Evolutionary conservation across 371 early-diverging fungal genomes (phyloP).

Genomic region (Lichtheimia hyalospora): DNA sequence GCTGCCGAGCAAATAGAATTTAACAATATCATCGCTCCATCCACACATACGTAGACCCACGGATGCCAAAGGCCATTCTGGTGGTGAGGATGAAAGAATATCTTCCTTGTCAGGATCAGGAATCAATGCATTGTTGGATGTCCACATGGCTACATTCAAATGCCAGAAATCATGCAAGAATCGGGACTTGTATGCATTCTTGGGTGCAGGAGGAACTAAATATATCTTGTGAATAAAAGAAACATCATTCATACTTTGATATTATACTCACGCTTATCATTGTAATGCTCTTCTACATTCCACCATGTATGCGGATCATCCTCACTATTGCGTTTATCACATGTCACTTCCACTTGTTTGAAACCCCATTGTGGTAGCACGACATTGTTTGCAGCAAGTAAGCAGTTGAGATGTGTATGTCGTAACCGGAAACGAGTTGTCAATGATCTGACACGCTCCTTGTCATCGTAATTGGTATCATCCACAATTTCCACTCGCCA

Average conservation of each 20-base stretch:
- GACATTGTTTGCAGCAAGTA: constrained; percentile 75
- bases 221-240: not conserved
- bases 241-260: not conserved
- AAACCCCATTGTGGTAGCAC: constrained; percentile 99
- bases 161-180: constrained; percentile 92
- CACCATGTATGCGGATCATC: constrained; percentile 76
- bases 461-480: constrained; percentile 41
- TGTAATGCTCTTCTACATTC: constrained; percentile 96
- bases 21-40: constrained; percentile 90
- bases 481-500: constrained; percentile 91
- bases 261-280: constrained; percentile 57
- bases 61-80: constrained; percentile 93
- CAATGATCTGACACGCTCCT: constrained; percentile 67
- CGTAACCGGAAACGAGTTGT: constrained; percentile 89
- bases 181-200: constrained; percentile 66
- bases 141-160: constrained; percentile 97
- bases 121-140: constrained; percentile 95
- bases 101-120: constrained; percentile 98
- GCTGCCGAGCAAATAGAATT: constrained; percentile 96
- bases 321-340: constrained; percentile 71
- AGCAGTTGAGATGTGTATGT: constrained; percentile 80
- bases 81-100: constrained; percentile 83
- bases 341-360: constrained; percentile 94
- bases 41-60: constrained; percentile 97
- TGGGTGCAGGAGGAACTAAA: constrained; percentile 60